Conservation (phyloP, 257 asterid species). For the Pogostemon cablin region DNA sequence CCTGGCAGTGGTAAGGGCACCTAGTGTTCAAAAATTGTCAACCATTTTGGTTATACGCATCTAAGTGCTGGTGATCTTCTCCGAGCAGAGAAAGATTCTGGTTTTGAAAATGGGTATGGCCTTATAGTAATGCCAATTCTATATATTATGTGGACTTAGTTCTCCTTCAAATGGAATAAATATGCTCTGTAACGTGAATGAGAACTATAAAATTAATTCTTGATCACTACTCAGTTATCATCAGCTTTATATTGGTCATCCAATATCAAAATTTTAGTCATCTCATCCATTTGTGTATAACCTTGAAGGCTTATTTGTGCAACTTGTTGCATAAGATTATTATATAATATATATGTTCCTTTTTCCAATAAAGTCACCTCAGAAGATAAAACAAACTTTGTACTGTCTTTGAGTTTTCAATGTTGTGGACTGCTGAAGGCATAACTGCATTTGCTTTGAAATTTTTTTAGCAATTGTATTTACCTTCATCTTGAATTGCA, state of each 20-base stretch:
- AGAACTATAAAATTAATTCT: neutral
- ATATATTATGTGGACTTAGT: neutral
- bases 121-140: slow-evolving; percentile 13
- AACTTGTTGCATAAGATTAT: slow-evolving; percentile 4
- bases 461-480: neutral
- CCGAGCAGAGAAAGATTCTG: slow-evolving; percentile 76
- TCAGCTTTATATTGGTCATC: slow-evolving; percentile 2
- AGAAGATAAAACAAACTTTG: neutral
- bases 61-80: slow-evolving; percentile 98
- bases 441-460: slow-evolving; percentile 10
- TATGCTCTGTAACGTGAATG: neutral
- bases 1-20: slow-evolving; percentile 99
- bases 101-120: slow-evolving; percentile 60
- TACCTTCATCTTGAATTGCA: neutral
- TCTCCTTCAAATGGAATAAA: slow-evolving; percentile 10
- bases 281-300: neutral
- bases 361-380: neutral
- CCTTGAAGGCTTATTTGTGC: neutral
- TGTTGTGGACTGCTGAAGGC: neutral
- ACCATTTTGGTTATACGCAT: slow-evolving; percentile 81
- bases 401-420: neutral
- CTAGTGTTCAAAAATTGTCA: slow-evolving; percentile 78
- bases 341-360: neutral
- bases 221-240: neutral
- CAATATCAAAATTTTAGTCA: neutral